These are phyloP conservation scores for Nymphaea thermarum DNA, from an alignment of 164 flowering plant species.

Conservation along the genomic window DNA sequence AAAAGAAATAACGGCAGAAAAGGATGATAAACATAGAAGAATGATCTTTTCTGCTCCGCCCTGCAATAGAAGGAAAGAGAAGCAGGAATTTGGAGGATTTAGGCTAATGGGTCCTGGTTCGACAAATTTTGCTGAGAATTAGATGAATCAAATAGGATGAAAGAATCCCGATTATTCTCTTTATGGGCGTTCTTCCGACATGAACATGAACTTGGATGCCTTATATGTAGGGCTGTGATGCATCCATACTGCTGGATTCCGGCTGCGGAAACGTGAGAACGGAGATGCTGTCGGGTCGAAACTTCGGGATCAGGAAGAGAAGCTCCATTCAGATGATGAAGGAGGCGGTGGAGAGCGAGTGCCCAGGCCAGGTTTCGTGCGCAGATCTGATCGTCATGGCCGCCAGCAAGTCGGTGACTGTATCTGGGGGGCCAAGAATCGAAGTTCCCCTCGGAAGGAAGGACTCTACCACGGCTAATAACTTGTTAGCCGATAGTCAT, in stretches of 20 bases:
- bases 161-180: too few species aligned
- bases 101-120: too few species aligned
- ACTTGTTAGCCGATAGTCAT: conserved; percentile 7
- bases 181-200: too few species aligned
- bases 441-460: conserved; percentile 20
- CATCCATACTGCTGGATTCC: conserved; percentile 18
- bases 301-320: conserved; percentile 13
- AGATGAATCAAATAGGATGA: too few species aligned
- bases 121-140: too few species aligned
- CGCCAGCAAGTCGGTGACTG: conserved; percentile 14
- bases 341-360: conserved; percentile 9
- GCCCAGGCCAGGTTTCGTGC: conserved; percentile 26
- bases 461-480: conserved; percentile 14
- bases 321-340: conserved; percentile 16
- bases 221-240: conserved; percentile 24
- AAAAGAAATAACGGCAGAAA: too few species aligned
- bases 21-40: too few species aligned
- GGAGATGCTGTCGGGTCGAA: conserved; percentile 14
- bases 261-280: background rate
- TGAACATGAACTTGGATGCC: background rate
- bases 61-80: too few species aligned
- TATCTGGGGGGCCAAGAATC: conserved; percentile 17
- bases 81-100: too few species aligned
- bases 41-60: too few species aligned
- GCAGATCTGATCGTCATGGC: conserved; percentile 23